Base-by-base conservation (phyloP, 176 grass and related monocot genomes). In the Oropetium thomaeum region DNA sequence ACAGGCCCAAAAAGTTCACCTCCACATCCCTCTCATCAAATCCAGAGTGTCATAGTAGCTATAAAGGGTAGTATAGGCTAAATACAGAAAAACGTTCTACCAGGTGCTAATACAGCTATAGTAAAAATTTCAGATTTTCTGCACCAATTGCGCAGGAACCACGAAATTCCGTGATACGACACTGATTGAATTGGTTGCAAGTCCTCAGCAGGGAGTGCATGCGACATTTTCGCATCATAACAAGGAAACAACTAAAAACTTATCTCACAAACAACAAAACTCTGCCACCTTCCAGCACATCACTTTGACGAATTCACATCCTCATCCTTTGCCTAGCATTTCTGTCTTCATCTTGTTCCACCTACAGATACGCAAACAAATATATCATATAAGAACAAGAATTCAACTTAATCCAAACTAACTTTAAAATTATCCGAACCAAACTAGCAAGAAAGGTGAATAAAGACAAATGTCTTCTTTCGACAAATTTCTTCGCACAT, bases 291-390 rank as follows among this genome's bases (percentile, higher is more conserved):
- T 20, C 16, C 0, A 20, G 8, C 65, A 76, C n/a, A 25, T 39
- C 49, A 76, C 26, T 26, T 66, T 71, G 9, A 20, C 23, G 2
- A 66, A 41, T 19, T 87, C 73, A 82, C 66, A 82, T 72, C 10
- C 17, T 23, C 1, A 17, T 64, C 71, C 58, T 82, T 70, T 58
- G 72, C 58, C 67, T 82, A 32, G 20, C 33, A 32, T 44, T 57
- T 11, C 10, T 71, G 5, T 87, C 73, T 7, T 87, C 85, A 10
- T 87, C 79, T 49, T 76, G 65, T 55, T 87, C 85, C 31, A 87
- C 79, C 85, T 87, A 48, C 51, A 54, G 19, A 59, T 4, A 58
- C 10, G 47, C 0, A 69, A 76, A 76, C 1, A 69, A 53, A 70
- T 11, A 76, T 64, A 23, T 54, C 41, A 29, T n/a, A 75, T 8